Base-by-base conservation (phyloP, 2,329 filamentous ascomycete genomes). In the Claviceps fusiformis region DNA sequence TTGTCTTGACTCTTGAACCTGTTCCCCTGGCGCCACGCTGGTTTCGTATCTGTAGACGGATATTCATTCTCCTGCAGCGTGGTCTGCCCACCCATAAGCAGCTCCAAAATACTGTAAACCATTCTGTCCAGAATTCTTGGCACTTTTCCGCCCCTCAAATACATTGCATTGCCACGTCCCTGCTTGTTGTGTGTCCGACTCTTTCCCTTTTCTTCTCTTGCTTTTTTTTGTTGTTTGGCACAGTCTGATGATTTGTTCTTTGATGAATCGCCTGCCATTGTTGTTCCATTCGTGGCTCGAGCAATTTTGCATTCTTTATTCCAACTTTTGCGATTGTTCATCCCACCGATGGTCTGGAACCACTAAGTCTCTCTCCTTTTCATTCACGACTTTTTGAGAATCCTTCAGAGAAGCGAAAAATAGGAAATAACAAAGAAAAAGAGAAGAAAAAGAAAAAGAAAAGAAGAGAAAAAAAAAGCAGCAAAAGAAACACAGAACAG, bases 131-230 rank as follows among this genome's bases (percentile, higher is more conserved):
- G 68, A n/a, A 64, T 63, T 68, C 71, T 73, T 71, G 73, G 70
- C 68, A 67, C 63, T 24, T 24, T 24, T 24, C 24, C 62, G 56
- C 39, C 41, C 59, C 58, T 58, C 59, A 61, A 64, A 57, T 63
- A 65, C 64, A 63, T 67, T 66, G 59, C 59, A 57, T 57, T 60
- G 59, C 57, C 57, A 61, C 63, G 62, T 61, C 62, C 65, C 67
- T 67, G 39, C 47, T 69, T 68, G 66, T 65, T 33, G 5, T 63
- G 67, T 68, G 66, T 70, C 71, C 74, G 73, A 71, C 75, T 72
- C 71, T 76, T 70, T 75, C 67, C 70, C n/a, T 7, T 6, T 51
- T 33, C 46, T 50, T 15, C 10, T 53, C 31, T 48, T 50, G 27
- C 19, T 24, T 19, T 73, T 24, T 19, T 73, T 76, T 75, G 43